These are phyloP conservation scores for Phytophthora parvispora DNA, from an alignment of 352 stramenopile genomes.

Conservation along the genomic window DNA sequence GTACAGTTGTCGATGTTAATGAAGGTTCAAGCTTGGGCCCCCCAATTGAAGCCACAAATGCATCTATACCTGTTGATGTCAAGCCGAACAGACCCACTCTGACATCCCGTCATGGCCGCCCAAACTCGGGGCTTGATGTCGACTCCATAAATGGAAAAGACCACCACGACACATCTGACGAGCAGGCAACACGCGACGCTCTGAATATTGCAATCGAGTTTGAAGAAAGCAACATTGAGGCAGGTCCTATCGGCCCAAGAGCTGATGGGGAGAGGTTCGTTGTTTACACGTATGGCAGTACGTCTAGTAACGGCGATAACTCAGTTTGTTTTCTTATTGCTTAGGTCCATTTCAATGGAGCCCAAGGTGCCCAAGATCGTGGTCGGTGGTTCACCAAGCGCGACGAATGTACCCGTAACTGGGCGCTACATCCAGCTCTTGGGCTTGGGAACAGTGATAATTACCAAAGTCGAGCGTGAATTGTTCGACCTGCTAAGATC, in stretches of 20 bases:
- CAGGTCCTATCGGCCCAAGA: neutral
- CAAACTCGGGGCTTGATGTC: slow-evolving; percentile 12
- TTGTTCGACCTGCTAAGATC: slow-evolving; percentile 54
- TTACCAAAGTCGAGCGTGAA: slow-evolving; percentile 37
- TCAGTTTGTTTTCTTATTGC: neutral
- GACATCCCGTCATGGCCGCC: neutral
- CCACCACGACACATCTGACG: slow-evolving; percentile 18
- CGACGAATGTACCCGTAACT: slow-evolving; percentile 51
- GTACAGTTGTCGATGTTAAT: neutral
- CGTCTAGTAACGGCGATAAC: neutral
- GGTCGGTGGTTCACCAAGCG: slow-evolving; percentile 50
- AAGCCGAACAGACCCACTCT: slow-evolving; percentile 9
- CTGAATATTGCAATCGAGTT: slow-evolving; percentile 53
- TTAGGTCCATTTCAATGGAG: slow-evolving; percentile 36
- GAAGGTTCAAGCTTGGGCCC: slow-evolving; percentile 12
- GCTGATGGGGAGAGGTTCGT: slow-evolving; percentile 24
- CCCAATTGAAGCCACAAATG: slow-evolving; percentile 21
- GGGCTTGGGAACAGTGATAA: slow-evolving; percentile 64
- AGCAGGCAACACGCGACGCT: slow-evolving; percentile 17
- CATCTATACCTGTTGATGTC: slow-evolving; percentile 8
- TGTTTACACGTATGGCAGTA: neutral
- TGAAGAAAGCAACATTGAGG: slow-evolving; percentile 24
- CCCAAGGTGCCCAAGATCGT: slow-evolving; percentile 77
- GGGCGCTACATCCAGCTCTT: slow-evolving; percentile 81
- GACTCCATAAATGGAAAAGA: slow-evolving; percentile 9